Base-by-base conservation (phyloP, 192 early-diverging fungal species). In the Coemansia sp. region DNA sequence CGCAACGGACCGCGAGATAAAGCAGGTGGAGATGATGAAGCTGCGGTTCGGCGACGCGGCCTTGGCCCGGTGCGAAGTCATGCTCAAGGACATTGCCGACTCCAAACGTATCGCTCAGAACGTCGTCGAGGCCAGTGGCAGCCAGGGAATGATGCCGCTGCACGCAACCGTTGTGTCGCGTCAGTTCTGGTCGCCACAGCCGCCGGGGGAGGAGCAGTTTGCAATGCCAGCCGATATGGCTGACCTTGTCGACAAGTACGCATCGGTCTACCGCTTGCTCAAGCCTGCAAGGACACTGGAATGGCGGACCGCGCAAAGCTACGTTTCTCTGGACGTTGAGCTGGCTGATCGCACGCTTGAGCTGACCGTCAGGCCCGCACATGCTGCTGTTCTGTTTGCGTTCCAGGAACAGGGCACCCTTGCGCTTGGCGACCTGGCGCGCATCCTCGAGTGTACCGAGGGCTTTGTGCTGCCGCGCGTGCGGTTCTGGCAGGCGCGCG, bases 41-140 rank as follows among this genome's bases (percentile, higher is more conserved):
- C 64, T 90, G 50, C 76, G 88, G 46, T 90, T 93, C 42, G 88
- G 89, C 15, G 87, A 85, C 14, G 50, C 61, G 1, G 84, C 83
- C 58, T 69, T 93, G 41, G 82, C 87, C 29, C 70, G 80, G 23
- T 89, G 89, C 59, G 90, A 92, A 58, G 90, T 93, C 8, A 93
- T 93, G 91, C 75, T 93, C 5, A 90, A 89, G 60, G 91, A 93
- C 56, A 69, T 92, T 32, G 85, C 87, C 13, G 89, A 91, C 41
- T 92, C 91, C 0, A 86, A 87, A 41, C 81, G 91, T 22, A 74
- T 89, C 11, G 82, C 86, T 40, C 76, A 78, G 52, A 74, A 76
- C 53, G 74, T 88, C n/a, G 63, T 78, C 20, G 78, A 83, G 50
- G 40, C 60, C 22, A 42, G 56, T 2, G 29, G 29, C 22, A 9